Percentiles rank a stretch among this genome's conserved stretches.
Conservation (phyloP, 176 grass and related monocot species). For the Aegilops sharonensis region DNA sequence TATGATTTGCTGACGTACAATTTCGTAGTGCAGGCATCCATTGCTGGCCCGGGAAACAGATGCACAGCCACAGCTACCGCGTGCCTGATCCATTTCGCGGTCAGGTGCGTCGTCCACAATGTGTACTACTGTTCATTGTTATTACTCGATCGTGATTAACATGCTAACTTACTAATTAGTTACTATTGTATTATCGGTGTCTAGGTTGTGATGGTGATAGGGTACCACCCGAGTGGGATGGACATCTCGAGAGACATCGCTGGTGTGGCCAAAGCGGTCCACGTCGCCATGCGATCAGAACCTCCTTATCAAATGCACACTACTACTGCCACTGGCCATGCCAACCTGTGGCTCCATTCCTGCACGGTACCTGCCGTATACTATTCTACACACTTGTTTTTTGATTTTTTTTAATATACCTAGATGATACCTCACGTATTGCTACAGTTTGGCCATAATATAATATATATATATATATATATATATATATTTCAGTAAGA, state of each 20-base stretch:
- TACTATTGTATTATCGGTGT: neutral
- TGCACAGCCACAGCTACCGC: conserved; percentile 69
- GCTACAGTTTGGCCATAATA: too few relatives aligned
- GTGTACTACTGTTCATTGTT: too few relatives aligned
- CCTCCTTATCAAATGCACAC: neutral
- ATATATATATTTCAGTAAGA: too few relatives aligned
- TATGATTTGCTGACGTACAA: neutral
- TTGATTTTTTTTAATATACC: too few relatives aligned
- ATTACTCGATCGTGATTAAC: too few relatives aligned
- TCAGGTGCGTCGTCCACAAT: neutral
- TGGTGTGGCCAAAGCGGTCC: conserved; percentile 54
- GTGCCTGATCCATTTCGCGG: conserved; percentile 44
- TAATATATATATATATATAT: too few relatives aligned
- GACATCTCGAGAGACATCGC: conserved; percentile 68
- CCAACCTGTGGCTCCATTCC: conserved; percentile 58
- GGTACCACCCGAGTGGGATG: conserved; percentile 43
- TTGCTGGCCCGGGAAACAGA: conserved; percentile 55
- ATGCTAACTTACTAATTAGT: too few relatives aligned
- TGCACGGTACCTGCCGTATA: too few relatives aligned
- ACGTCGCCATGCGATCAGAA: conserved; percentile 39
- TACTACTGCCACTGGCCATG: neutral
- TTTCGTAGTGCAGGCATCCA: conserved; percentile 31
- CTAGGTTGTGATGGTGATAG: conserved; percentile 62
- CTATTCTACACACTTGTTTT: too few relatives aligned
- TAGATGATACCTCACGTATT: too few relatives aligned